Conservation (phyloP, 805 yeast species). For the Wickerhamiella allomyrinae region DNA sequence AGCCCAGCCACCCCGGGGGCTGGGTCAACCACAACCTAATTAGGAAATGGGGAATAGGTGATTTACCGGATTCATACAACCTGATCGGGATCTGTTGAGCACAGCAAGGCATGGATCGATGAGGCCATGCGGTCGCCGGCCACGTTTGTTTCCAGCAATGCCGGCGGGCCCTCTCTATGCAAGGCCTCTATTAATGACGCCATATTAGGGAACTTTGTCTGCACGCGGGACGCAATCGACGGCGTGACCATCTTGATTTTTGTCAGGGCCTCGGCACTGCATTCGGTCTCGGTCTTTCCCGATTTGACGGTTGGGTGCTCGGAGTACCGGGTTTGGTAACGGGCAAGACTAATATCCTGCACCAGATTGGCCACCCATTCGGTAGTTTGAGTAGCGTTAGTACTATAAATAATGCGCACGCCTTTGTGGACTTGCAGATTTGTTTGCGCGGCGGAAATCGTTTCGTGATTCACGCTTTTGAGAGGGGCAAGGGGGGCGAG, state of each 20-base stretch:
- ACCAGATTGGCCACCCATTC: constrained; percentile 4
- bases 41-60: no score
- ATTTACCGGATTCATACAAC: neutral
- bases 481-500: neutral
- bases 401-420: neutral
- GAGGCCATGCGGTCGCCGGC: neutral
- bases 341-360: constrained; percentile 1
- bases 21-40: no score
- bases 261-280: constrained; percentile 2
- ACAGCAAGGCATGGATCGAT: neutral
- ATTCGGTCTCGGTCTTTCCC: neutral
- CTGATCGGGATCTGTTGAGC: neutral
- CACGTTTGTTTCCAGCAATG: neutral
- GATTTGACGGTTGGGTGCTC: neutral
- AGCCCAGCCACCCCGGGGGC: no score
- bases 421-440: constrained; percentile 1
- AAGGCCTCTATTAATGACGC: neutral
- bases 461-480: neutral
- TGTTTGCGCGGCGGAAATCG: neutral
- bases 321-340: constrained; percentile 2
- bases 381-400: neutral
- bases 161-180: neutral
- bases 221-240: neutral
- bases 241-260: constrained; percentile 3
- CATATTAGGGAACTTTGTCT: neutral